Evolutionary conservation across 139 green algal species (phyloP), one percentile per base, ranked within the genome.

Genomic region (Chlorella sp.): DNA sequence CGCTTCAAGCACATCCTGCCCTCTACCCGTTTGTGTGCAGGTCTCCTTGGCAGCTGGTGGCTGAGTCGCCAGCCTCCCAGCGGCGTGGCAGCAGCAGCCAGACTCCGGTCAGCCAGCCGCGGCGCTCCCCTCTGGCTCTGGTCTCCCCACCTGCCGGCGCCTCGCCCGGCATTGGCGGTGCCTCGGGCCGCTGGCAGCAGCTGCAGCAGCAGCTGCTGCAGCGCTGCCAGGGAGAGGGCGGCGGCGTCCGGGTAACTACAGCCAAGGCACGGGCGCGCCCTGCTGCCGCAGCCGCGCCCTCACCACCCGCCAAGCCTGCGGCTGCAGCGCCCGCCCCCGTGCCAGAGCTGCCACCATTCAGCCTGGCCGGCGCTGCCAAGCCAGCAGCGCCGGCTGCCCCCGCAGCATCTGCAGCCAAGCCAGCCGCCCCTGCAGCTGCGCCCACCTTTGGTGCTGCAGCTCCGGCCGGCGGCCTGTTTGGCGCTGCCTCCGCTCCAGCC

Each of bases 161-260:
- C 75, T 39, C 36, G 23, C 56, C 80, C 21, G 30, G 25, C 13
- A 32, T 12, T 7, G 67, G 23, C 17, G 67, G 36, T 34, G 30
- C 25, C 34, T 15, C 26, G 34, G 20, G 39, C 39, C 30, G 63
- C 63, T 83, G 78, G 78, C 39, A 47, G 18, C 38, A 62, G 20
- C 67, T 85, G 30, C 65, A 73, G 69, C 51, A 68, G 55, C 81
- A 87, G 72, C 44, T 87, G 55, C 32, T 87, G 82, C 56, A 68
- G 60, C 56, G 82, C 12, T 72, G 72, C 72, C 55, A 82, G 41
- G 57, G n/a, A 12, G 82, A 82, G 4, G 82, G 47, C 15, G 82
- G 82, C 71, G 82, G 82, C 38, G 9, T 87, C 0, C 39, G 82
- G 20, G n/a, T 87, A 9, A 87, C 82, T 6, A 47, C 47, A 34